Conservation (phyloP, 2,329 filamentous ascomycete genomes). For the Biscogniauxia marginata region DNA sequence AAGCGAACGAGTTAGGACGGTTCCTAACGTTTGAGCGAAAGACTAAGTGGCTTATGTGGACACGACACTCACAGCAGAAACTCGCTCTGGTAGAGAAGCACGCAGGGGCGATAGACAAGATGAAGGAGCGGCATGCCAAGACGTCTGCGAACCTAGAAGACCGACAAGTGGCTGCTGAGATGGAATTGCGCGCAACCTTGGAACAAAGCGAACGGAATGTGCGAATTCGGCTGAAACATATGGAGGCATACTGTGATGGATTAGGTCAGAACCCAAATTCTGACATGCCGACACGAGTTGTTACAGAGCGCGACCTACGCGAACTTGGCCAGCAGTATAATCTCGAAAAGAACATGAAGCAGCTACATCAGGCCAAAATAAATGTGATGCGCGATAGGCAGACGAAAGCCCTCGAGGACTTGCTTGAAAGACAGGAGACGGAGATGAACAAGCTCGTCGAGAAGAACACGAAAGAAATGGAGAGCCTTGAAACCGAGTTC, state of each 20-base stretch:
- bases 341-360: slow-evolving; percentile 57
- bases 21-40: slow-evolving; percentile 51
- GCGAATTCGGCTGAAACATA: slow-evolving; percentile 58
- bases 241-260: slow-evolving; percentile 64
- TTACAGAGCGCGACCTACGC: slow-evolving; percentile 59
- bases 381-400: slow-evolving; percentile 66
- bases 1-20: slow-evolving; percentile 51
- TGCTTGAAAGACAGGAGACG: slow-evolving; percentile 52
- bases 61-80: slow-evolving; percentile 50
- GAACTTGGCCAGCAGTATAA: slow-evolving; percentile 62
- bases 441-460: slow-evolving; percentile 48
- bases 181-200: slow-evolving; percentile 54
- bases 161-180: slow-evolving; percentile 60
- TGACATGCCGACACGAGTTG: slow-evolving; percentile 47
- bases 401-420: slow-evolving; percentile 59
- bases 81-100: slow-evolving; percentile 47
- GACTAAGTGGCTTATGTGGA: slow-evolving; percentile 49
- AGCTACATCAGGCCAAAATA: slow-evolving; percentile 59
- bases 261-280: slow-evolving; percentile 42
- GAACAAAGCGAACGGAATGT: slow-evolving; percentile 59
- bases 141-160: slow-evolving; percentile 57
- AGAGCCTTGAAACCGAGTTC: slow-evolving; percentile 46
- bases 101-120: slow-evolving; percentile 46
- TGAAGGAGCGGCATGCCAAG: slow-evolving; percentile 55
- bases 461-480: slow-evolving; percentile 47